These are phyloP conservation scores for Aspergillus leporis DNA, from an alignment of 495 filamentous ascomycete species.

Conservation along the genomic window DNA sequence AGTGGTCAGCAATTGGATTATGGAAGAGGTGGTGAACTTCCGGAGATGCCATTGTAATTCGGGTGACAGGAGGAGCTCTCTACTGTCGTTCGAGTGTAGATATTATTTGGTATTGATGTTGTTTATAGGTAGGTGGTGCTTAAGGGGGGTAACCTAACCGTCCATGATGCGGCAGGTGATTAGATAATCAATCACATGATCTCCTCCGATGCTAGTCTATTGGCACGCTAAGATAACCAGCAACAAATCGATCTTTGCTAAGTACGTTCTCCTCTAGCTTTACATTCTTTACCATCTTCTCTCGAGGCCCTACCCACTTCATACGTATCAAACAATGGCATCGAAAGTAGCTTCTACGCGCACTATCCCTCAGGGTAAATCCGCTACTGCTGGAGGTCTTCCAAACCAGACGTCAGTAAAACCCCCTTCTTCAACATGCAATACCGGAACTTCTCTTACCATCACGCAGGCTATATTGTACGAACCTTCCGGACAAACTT, in stretches of 20 bases:
- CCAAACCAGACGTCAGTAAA: slow-evolving; percentile 73
- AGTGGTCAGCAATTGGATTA: slow-evolving; percentile 93
- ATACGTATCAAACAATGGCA: slow-evolving; percentile 32
- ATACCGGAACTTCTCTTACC: slow-evolving; percentile 28
- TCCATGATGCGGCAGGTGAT: slow-evolving; percentile 28
- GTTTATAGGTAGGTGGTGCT: not conserved
- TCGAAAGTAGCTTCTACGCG: slow-evolving; percentile 38
- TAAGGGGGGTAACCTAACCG: not conserved
- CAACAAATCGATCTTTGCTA: not conserved
- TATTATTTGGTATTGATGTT: not conserved
- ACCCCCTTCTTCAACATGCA: slow-evolving; percentile 5
- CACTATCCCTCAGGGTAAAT: slow-evolving; percentile 39
- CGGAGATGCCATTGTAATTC: slow-evolving; percentile 68
- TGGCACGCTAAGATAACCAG: slow-evolving; percentile 3
- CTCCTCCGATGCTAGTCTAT: not conserved
- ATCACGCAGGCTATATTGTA: slow-evolving; percentile 72
- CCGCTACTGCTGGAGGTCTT: slow-evolving; percentile 30
- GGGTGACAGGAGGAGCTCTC: slow-evolving; percentile 99
- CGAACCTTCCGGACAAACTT: slow-evolving; percentile 82
- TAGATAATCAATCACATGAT: slow-evolving; percentile 33
- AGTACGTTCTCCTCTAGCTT: not conserved
- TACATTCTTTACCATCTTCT: not conserved
- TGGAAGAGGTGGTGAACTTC: slow-evolving; percentile 98
- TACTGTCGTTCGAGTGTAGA: slow-evolving; percentile 68
- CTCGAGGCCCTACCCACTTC: not conserved